A percentile compares a stretch with the other conserved stretches of the same genome.
Conservation (phyloP, 2,329 filamentous ascomycete genomes). For the Domatiomyces globalis region DNA sequence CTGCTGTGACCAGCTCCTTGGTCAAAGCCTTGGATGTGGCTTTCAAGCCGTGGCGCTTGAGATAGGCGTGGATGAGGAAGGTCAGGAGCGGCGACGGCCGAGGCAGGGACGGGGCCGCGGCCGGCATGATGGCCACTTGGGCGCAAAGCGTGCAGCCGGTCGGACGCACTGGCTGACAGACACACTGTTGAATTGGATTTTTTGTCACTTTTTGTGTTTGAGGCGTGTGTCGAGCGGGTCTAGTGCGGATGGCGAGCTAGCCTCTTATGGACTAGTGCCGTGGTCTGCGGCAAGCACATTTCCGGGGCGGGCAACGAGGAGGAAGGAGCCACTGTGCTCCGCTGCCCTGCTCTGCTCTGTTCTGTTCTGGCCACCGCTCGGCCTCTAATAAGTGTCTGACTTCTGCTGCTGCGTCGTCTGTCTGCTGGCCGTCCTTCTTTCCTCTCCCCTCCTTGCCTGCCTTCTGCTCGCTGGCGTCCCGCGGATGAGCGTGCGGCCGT, state of each 20-base stretch:
- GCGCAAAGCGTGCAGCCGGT: too few relatives aligned
- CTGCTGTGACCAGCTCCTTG: neutral
- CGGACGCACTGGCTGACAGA: too few relatives aligned
- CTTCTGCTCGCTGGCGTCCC: neutral
- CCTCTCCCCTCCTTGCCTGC: too few relatives aligned
- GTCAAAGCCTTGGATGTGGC: constrained; percentile 27
- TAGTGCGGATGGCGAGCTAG: neutral
- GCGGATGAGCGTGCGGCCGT: too few relatives aligned
- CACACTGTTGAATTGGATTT: neutral
- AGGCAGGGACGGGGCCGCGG: too few relatives aligned
- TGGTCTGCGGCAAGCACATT: neutral
- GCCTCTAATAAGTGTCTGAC: too few relatives aligned
- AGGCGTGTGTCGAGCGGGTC: neutral
- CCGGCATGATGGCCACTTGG: neutral
- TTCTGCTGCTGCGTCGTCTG: too few relatives aligned
- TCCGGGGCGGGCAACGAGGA: neutral
- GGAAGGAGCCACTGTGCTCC: neutral
- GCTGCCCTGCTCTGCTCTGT: neutral
- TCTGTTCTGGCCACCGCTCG: neutral
- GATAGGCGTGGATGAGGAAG: constrained; percentile 51
- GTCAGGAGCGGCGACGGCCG: constrained; percentile 47
- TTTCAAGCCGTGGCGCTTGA: constrained; percentile 49
- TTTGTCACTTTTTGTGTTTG: neutral
- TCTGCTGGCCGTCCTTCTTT: too few relatives aligned
- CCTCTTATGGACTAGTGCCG: neutral